Evolutionary conservation across 1,139 yeast genomes (phyloP), one percentile per base, ranked within the genome.

Genomic region (Citeromyces siamensis): DNA sequence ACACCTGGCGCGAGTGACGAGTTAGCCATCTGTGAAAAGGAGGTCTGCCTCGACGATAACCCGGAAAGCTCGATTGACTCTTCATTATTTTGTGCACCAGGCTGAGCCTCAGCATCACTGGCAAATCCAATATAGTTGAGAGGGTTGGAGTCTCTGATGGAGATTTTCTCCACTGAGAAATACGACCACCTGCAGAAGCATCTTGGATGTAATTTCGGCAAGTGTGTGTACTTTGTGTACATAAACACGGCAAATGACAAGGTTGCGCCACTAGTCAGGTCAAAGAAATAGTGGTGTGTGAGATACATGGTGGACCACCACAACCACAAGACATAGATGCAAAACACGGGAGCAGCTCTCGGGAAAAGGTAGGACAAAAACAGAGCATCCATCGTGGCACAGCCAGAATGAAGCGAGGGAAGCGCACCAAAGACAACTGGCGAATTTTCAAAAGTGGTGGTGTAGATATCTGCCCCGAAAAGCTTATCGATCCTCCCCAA

Each of bases 231-330:
- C 53, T 78, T 79, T 38, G 88, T 81, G 51, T 77, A 71, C 46
- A 72, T 69, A 59, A 83, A 88, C 33, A 83, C 80, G 10, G 71
- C 56, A 44, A 77, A 69, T 1, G 94, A 75, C 46, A 88, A 62
- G 23, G 75, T 70, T 2, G 95, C 90, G 23, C 97, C 97, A 13
- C 90, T 94, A 55, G 83, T 83, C 42, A 88, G 71, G 55, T 88
- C 97, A 44, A 86, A 76, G 54, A 88, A 88, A 59, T 88, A 88
- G 58, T 88, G 97, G 58, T 88, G 97, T 1, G 96, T 86, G 51
- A 88, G 69, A 59, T 88, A 88, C 97, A 88, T 88, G 14, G 97
- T 88, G 36, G 93, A 72, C 97, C 97, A 88, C 96, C 97, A 88
- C 48, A 88, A 70, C 94, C 95, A 85, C 45, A 77, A 62, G 17